phyloP scores from a whole-genome alignment of 108 stramenopile genomes.

The Cyclotella kingstonii region DNA sequence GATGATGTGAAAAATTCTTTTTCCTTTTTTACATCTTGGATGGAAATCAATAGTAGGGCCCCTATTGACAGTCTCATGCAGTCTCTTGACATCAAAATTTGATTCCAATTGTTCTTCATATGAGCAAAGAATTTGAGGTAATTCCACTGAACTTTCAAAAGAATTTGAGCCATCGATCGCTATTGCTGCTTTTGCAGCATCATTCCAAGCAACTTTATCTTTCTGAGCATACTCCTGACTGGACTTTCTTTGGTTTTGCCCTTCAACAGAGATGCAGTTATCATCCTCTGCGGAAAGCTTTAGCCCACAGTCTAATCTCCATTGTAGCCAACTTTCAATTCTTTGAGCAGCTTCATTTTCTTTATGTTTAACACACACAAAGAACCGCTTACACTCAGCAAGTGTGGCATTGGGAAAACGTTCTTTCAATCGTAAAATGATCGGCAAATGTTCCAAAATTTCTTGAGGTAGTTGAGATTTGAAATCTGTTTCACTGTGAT shows the following conservation, averaged over 20 bases:
- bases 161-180: slow-evolving; percentile 9
- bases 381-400: slow-evolving; percentile 39
- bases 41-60: not conserved
- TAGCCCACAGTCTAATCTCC: slow-evolving; percentile 33
- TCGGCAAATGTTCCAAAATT: not conserved
- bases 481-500: too few relatives aligned
- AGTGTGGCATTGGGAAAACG: slow-evolving; percentile 25
- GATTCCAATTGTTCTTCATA: slow-evolving; percentile 14
- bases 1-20: slow-evolving; percentile 57
- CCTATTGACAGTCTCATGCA: too few relatives aligned
- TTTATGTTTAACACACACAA: slow-evolving; percentile 21
- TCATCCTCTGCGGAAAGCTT: slow-evolving; percentile 17
- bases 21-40: slow-evolving; percentile 49
- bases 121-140: slow-evolving; percentile 39
- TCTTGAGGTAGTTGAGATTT: slow-evolving; percentile 1
- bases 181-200: slow-evolving; percentile 26
- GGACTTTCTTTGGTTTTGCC: not conserved
- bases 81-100: too few relatives aligned
- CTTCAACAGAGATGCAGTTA: not conserved
- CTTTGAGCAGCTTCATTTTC: slow-evolving; percentile 30
- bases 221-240: slow-evolving; percentile 13
- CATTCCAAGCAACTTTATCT: slow-evolving; percentile 31
- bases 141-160: not conserved
- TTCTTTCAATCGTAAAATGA: slow-evolving; percentile 21
- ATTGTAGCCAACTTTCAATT: slow-evolving; percentile 27